Base-by-base conservation (phyloP, 768 basidiomycete genomes). In the Sporobolomyces phaffii region DNA sequence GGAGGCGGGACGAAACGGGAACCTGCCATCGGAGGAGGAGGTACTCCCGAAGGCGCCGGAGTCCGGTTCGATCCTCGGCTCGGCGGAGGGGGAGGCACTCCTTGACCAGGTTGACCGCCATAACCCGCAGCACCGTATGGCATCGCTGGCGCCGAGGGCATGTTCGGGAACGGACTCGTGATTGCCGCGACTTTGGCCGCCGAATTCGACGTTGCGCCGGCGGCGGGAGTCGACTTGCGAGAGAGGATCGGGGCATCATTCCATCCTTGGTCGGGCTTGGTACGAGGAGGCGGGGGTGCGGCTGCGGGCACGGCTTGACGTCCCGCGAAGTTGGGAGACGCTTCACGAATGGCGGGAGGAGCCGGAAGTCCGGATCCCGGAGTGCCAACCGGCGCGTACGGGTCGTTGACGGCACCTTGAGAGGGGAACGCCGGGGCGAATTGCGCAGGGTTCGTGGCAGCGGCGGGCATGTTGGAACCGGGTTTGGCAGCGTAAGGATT, bases 1-100 rank as follows among this genome's bases (percentile, higher is more conserved):
- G 86, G 87, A 0, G 86, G 86, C 49, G 84, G 26, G 10, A 50
- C 50, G 44, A 63, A 62, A 31, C 60, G 72, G 41, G 61, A 45
- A 3, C 51, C 41, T 1, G 50, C 10, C 50, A 45, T 33, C 28
- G 60, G 70, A 33, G 76, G 76, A 58, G 74, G 81, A 20, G 60
- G 40, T 11, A 60, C 47, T 20, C 50, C 36, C 41, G 48, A 15
- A 47, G 72, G 49, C 18, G 69, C 65, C n/a, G 65, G 43, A 31
- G 69, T 71, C 22, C 69, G 50, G 53, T 71, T 68, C 22, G 83
- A 79, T 10, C 79, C 78, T n/a, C 81, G 79, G 6, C 80, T 81
- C 7, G 86, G 83, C 18, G 75, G 74, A 28, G 73, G 72, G 34
- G 75, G 73, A 22, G 72, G 65, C 13, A 72, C 68, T 15, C 56